Evolutionary conservation across 1,139 yeast species (phyloP).

Genomic region (Scheffersomyces segobiensis): DNA sequence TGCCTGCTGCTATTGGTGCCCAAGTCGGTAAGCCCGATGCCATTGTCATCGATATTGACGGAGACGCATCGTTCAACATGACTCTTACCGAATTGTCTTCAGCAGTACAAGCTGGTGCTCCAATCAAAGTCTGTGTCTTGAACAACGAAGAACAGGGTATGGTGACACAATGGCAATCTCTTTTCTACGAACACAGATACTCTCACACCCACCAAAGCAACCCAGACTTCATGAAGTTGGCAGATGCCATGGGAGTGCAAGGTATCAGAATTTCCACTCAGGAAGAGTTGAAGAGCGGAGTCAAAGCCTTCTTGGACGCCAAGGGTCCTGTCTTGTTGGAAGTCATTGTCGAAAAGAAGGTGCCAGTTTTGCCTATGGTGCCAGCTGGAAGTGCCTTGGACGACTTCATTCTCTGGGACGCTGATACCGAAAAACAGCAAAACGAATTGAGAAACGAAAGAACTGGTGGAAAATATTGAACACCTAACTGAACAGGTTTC

Average conservation of each 20-base stretch:
- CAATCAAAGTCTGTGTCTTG: slow-evolving; percentile 83
- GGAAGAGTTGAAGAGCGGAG: slow-evolving; percentile 51
- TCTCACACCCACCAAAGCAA: slow-evolving; percentile 94
- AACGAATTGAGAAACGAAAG: slow-evolving; percentile 61
- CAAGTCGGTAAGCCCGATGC: slow-evolving; percentile 96
- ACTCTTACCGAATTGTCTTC: slow-evolving; percentile 89
- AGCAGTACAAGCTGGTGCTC: slow-evolving; percentile 91
- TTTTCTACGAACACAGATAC: slow-evolving; percentile 94
- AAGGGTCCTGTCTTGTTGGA: slow-evolving; percentile 88
- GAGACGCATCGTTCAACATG: slow-evolving; percentile 98
- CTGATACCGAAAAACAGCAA: slow-evolving; percentile 75
- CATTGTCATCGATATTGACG: slow-evolving; percentile 93
- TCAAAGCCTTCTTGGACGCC: slow-evolving; percentile 71
- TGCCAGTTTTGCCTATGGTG: slow-evolving; percentile 97
- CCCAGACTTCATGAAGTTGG: slow-evolving; percentile 90
- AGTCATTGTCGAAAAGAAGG: slow-evolving; percentile 91
- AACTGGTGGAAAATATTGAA: slow-evolving; percentile 55
- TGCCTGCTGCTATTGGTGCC: slow-evolving; percentile 98
- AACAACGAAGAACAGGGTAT: slow-evolving; percentile 99
- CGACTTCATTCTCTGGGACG: slow-evolving; percentile 85
- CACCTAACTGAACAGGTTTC: neutral
- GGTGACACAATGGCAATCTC: slow-evolving; percentile 99
- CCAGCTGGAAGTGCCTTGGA: slow-evolving; percentile 95
- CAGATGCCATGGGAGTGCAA: slow-evolving; percentile 90
- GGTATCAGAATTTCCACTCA: slow-evolving; percentile 74